Base-by-base conservation (phyloP, 768 basidiomycete species). In the Collybiopsis confluens region DNA sequence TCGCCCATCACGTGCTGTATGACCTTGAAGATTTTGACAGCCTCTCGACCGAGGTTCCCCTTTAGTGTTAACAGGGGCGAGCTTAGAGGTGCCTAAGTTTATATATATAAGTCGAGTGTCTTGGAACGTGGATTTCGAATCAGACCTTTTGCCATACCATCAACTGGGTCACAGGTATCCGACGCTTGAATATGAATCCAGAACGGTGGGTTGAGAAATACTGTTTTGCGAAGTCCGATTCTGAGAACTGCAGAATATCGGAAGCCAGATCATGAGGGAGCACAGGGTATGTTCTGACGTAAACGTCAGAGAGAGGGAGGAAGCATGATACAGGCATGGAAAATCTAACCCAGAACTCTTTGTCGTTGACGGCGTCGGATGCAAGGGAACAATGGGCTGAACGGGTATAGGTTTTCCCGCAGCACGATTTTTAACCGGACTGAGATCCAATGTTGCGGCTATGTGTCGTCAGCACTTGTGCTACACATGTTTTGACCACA, bases 1-100 rank as follows among this genome's bases (percentile, higher is more conserved):
- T 97, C 94, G 36, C 92, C 92, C 93, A 97, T 98, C 42, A 95
- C 82, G 52, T 85, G 87, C 64, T 97, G 95, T 41, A 96, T 81
- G 24, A 91, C 84, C 64, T 89, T 92, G 80, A 97, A 98, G 4
- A 86, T 76, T 63, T 83, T 86, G 52, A 94, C 80, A 0, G 91
- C 90, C 59, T 95, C 88, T 63, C 82, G 85, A 56, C 82, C 79
- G 20, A 92, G 72, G 0, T 75, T 57, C 4, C 85, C 77, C 52
- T 84, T 84, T 8, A 92, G 68, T 4, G 83, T 76, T 18, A 98
- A 80, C 13, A 98, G 72, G 2, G 94, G 92, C 0, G 85, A 79
- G 2, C 76, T 71, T 43, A 98, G 73, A 7, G 88, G 83, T 1
- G 77, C 62, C 81, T 88, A 50, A 47, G 35, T 10, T 20, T 40